Base-by-base conservation (phyloP, 2,329 filamentous ascomycete genomes). In the Claviceps africana region DNA sequence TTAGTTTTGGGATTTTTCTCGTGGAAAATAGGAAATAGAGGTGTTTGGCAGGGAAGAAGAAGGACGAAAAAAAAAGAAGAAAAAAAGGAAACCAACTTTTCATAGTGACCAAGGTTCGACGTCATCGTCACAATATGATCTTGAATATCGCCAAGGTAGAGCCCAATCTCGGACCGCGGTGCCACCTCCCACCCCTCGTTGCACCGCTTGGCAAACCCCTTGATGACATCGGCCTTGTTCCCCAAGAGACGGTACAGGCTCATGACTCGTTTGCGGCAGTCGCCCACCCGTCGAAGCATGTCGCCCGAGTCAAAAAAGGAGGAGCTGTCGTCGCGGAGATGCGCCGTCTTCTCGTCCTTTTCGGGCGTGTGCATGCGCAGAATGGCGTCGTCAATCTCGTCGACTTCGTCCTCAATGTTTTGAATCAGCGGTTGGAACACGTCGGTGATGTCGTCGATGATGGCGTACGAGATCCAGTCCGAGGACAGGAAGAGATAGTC, bases 121-220 rank as follows among this genome's bases (percentile, higher is more conserved):
- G 91, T 97, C 93, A 98, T 98, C 56, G 93, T 98, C 60, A 98
- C 83, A 60, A 98, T 97, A 66, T 98, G 93, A 72, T 98, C 93
- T 67, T 98, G 93, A 57, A 98, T 98, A 71, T 98, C 93, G 56
- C 93, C 93, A 54, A 98, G 73, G 68, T 97, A 98, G 51, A 98
- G 71, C n/a, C 93, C 93, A 64, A 98, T 97, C 65, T 98, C 93
- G 35, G 86, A 93, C 56, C 90, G 80, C 11, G 93, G 93, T 6
- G 93, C 91, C 54, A 98, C 87, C 60, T 96, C 87, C 89, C 90
- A 98, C 58, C 94, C 86, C 72, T 98, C 91, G 64, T 96, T 98
- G 71, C 93, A 98, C 15, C 93, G 79, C 71, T 98, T 98, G 5
- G 93, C 93, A 62, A 98, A 98, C 1, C 93, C 93, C 71, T 97